These are phyloP conservation scores for Chytridium lagenaria DNA, from an alignment of 371 early-diverging fungal species.

Conservation along the genomic window DNA sequence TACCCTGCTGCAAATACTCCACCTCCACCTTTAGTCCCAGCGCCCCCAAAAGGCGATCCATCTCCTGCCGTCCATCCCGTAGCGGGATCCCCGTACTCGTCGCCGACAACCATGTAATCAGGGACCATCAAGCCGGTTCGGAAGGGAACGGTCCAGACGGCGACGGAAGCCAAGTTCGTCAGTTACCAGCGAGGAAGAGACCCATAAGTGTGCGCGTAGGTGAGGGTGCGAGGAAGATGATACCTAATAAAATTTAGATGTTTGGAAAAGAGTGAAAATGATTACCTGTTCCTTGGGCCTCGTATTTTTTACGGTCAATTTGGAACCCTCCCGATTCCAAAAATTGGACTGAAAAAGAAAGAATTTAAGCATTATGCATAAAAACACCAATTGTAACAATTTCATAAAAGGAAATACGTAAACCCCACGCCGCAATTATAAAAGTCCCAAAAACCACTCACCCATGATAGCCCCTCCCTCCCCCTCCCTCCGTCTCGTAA, in stretches of 20 bases:
- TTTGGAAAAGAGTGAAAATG: background rate
- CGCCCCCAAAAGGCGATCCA: conserved; percentile 45
- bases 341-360: conserved; percentile 37
- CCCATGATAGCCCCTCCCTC: conserved; percentile 41
- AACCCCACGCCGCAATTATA: too few relatives aligned
- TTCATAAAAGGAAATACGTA: too few relatives aligned
- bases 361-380: background rate
- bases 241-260: conserved; percentile 29
- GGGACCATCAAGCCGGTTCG: conserved; percentile 49
- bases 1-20: conserved; percentile 57
- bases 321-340: conserved; percentile 49
- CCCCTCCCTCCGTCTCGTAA: conserved; percentile 44
- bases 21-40: conserved; percentile 53
- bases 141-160: conserved; percentile 55
- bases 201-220: conserved; percentile 54
- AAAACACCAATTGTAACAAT: conserved; percentile 8
- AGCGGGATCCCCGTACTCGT: conserved; percentile 58
- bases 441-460: conserved; percentile 14
- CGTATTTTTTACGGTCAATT: conserved; percentile 51
- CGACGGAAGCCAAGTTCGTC: conserved; percentile 49
- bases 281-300: conserved; percentile 58
- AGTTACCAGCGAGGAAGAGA: conserved; percentile 48
- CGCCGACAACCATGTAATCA: conserved; percentile 51
- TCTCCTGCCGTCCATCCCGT: conserved; percentile 58
- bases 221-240: conserved; percentile 52